These are phyloP conservation scores for Perilla frutescens DNA, from an alignment of 257 asterid species.

Conservation along the genomic window DNA sequence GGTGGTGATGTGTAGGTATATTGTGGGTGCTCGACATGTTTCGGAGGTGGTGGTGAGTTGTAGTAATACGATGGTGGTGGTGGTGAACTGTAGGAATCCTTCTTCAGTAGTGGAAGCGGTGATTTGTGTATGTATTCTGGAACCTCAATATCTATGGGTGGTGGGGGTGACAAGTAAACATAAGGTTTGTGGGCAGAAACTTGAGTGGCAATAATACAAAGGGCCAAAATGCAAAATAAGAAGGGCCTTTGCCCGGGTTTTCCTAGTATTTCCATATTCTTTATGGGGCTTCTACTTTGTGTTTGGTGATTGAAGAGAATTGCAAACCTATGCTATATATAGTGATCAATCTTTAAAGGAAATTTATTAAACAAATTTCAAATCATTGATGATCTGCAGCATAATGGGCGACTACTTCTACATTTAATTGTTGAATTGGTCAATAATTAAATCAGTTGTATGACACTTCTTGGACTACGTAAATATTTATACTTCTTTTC, in stretches of 20 bases:
- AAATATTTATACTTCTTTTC: no score
- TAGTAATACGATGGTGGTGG: no score
- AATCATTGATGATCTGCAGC: neutral
- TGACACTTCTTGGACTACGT: neutral
- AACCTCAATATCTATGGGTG: no score
- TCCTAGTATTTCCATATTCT: neutral
- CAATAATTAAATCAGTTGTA: neutral
- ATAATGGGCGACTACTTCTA: neutral
- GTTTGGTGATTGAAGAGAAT: constrained; percentile 5
- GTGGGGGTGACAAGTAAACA: constrained; percentile 2
- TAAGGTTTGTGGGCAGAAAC: neutral
- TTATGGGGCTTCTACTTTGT: neutral
- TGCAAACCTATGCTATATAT: neutral
- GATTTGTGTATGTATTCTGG: no score
- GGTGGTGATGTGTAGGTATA: no score
- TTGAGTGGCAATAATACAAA: neutral
- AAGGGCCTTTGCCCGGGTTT: constrained; percentile 11
- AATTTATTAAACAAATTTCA: neutral
- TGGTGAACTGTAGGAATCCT: no score
- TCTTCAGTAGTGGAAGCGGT: no score
- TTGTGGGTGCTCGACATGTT: no score
- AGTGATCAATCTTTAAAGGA: neutral
- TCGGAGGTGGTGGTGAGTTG: no score
- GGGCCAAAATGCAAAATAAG: neutral
- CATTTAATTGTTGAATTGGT: neutral